Percentiles rank a stretch among this genome's conserved stretches.
Conservation (phyloP, 257 asterid genomes). For the Solanum bulbocastanum region DNA sequence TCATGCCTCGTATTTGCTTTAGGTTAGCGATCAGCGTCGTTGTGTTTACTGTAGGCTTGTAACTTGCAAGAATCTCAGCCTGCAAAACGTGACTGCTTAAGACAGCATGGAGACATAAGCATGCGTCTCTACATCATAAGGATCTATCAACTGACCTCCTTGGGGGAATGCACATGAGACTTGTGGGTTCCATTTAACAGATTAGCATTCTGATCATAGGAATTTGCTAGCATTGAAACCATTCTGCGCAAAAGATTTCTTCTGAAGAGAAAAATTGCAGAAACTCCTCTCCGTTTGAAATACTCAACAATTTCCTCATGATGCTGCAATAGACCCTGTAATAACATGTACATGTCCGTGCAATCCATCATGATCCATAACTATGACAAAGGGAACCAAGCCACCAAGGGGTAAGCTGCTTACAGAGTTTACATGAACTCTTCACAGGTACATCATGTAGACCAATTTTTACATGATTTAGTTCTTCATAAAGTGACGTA, state of each 20-base stretch:
- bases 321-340: slow-evolving; percentile 78
- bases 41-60: slow-evolving; percentile 66
- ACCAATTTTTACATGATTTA: background rate
- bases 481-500: background rate
- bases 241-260: slow-evolving; percentile 76
- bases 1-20: slow-evolving; percentile 66
- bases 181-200: slow-evolving; percentile 91
- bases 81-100: slow-evolving; percentile 16
- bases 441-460: background rate
- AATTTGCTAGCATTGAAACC: slow-evolving; percentile 83
- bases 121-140: background rate
- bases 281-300: slow-evolving; percentile 76
- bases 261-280: slow-evolving; percentile 79
- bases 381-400: background rate
- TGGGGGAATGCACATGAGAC: slow-evolving; percentile 80
- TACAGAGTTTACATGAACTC: background rate
- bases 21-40: slow-evolving; percentile 48
- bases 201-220: slow-evolving; percentile 81
- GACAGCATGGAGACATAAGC: background rate
- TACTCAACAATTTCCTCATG: slow-evolving; percentile 69
- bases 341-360: background rate
- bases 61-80: slow-evolving; percentile 82
- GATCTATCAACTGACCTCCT: slow-evolving; percentile 40
- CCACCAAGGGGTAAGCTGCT: background rate
- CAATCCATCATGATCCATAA: background rate